Base-by-base conservation (phyloP, 1,284 basidiomycete species). In the Rhodotorula sp. region DNA sequence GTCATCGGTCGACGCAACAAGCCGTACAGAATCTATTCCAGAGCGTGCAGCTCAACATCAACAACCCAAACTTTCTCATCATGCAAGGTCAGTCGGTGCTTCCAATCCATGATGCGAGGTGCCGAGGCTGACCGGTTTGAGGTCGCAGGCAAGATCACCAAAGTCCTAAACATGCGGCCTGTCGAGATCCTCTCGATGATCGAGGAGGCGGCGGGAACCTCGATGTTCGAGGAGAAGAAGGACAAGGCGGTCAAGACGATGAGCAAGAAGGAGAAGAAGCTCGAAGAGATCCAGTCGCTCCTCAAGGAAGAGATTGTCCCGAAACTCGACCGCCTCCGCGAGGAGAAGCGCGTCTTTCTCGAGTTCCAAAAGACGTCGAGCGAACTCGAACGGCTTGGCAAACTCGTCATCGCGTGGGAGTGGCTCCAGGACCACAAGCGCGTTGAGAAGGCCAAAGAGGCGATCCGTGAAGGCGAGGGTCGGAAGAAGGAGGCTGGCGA, bases 181-280 rank as follows among this genome's bases (percentile, higher is more conserved):
- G 90, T 91, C 82, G 96, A 99, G 80, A 97, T 99, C 73, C 86
- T 99, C 22, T 93, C 94, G 5, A 95, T 99, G 91, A 93, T 99
- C 18, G 96, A 99, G 81, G 96, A 99, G 81, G 96, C 96, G 0
- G 93, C 95, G 0, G 96, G 96, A 3, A 99, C 96, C 60, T 88
- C 94, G 51, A 99, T 99, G 95, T 99, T 98, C 78, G 96, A 99
- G 81, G 95, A 99, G 72, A 87, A 92, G 48, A 99, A 99, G 81
- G 94, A 97, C 79, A 98, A 97, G 80, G 95, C 96, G 14, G 87
- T 90, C 80, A 95, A 93, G 82, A 97, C 93, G 0, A 99, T 99
- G 89, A 85, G 87, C 44, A 98, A 97, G 85, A 99, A 99, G 83
- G 93, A 99, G 77, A 97, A 95, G 82, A 91, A 91, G 77, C 91